Evolutionary conservation across 1,139 yeast genomes (phyloP).

Genomic region (Candida sp.): DNA sequence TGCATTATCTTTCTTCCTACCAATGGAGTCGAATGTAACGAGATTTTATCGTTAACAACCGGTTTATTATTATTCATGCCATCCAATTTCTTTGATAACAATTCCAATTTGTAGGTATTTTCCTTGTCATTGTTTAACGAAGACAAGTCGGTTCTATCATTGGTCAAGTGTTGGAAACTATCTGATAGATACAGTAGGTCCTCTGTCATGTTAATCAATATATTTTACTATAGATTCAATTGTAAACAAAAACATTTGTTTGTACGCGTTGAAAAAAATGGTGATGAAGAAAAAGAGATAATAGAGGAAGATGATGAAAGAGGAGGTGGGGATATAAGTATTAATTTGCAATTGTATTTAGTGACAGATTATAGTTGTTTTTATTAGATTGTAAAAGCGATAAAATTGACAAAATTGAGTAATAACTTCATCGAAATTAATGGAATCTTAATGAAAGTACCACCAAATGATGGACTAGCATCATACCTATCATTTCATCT

Average conservation of each 20-base stretch:
- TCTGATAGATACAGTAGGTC: background rate
- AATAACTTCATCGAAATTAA: no score
- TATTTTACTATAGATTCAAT: background rate
- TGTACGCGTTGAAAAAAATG: background rate
- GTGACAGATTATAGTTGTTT: background rate
- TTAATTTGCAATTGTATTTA: no score
- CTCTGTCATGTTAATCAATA: background rate
- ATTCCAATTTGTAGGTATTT: background rate
- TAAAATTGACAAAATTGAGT: no score
- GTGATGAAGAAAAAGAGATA: background rate
- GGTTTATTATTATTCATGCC: conserved; percentile 1
- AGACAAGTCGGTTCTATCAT: conserved; percentile 2
- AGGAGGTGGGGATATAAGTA: no score
- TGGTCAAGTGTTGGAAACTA: conserved; percentile 1
- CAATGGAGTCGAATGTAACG: conserved; percentile 31
- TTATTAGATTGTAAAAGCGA: background rate
- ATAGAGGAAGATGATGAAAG: background rate
- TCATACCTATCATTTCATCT: no score
- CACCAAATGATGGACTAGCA: no score
- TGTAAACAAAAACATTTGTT: background rate
- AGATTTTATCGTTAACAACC: conserved; percentile 10
- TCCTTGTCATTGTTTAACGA: conserved; percentile 1
- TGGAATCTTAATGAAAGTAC: no score
- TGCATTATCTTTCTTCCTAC: conserved; percentile 14
- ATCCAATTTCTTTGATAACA: background rate